Evolutionary conservation across 768 basidiomycete species (phyloP).

Genomic region (Tylopilus sp.): DNA sequence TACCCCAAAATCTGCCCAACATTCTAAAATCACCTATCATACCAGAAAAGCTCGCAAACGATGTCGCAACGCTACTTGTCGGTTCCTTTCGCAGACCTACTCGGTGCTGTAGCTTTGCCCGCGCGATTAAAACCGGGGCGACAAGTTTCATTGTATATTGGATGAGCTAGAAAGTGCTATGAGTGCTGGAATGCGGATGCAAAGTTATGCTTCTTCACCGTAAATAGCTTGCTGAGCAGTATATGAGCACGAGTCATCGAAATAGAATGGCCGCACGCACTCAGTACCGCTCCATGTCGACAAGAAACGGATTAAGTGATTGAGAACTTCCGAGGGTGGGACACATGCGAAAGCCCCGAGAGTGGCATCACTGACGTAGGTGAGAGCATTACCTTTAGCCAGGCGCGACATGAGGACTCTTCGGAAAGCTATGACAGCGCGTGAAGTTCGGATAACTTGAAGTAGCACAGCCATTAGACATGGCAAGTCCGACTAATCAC

Average conservation of each 20-base stretch:
- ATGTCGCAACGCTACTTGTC: conserved; percentile 50
- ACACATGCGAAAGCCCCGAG: conserved; percentile 61
- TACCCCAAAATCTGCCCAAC: conserved; percentile 80
- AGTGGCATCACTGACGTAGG: conserved; percentile 57
- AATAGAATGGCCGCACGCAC: conserved; percentile 39
- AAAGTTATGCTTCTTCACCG: conserved; percentile 39
- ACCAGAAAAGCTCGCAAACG: conserved; percentile 51
- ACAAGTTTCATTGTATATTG: conserved; percentile 73
- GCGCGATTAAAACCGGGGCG: conserved; percentile 59
- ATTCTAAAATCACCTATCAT: conserved; percentile 66
- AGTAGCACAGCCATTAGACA: no score
- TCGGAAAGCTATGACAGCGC: no score
- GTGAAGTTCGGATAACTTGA: no score
- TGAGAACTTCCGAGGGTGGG: conserved; percentile 58
- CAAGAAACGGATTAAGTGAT: conserved; percentile 73
- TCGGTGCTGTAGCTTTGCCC: conserved; percentile 66
- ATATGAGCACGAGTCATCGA: conserved; percentile 8
- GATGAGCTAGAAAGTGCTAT: conserved; percentile 48
- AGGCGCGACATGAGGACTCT: conserved; percentile 44
- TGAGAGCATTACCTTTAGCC: conserved; percentile 45
- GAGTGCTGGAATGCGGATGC: background rate
- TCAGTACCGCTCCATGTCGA: conserved; percentile 87
- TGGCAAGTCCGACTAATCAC: no score
- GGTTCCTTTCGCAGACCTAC: conserved; percentile 55
- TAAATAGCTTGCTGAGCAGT: conserved; percentile 64